Base-by-base conservation (phyloP, 495 filamentous ascomycete genomes). In the Oidiodendron maius region DNA sequence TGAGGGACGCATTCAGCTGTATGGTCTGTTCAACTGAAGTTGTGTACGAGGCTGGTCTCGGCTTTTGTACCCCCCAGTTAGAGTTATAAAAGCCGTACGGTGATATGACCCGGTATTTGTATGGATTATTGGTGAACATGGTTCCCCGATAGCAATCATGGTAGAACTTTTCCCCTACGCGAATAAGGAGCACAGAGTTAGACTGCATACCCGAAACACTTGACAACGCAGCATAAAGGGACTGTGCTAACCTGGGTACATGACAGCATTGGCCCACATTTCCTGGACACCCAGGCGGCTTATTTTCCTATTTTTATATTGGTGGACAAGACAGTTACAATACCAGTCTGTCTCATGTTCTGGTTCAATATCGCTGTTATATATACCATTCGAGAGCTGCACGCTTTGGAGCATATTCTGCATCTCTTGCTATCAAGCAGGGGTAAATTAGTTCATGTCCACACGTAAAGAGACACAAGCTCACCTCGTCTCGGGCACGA, bases 301-400 rank as follows among this genome's bases (percentile, higher is more conserved):
- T 24, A 46, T 45, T 50, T 72, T 74, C 18, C 38, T 53, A 20
- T 34, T 35, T 35, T 56, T 45, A 41, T 70, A 71, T 20, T 50
- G 46, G 48, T 69, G 66, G 22, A 68, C 58, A 17, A 46, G 30
- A 45, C 68, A 71, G 21, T 40, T 41, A 30, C 68, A 70, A 2
- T 49, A 48, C 23, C 56, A 52, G 11, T 64, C 61, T 5, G 56
- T 53, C 9, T 71, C 65, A 44, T 71, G 70, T 41, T 74, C 71
- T 13, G 71, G 71, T 42, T 74, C 71, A 40, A 74, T 70, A 35
- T 74, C 71, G 24, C 57, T 57, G 44, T 74, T 72, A 53, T 64
- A 74, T 16, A 74, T 72, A 5, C 46, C 40, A 53, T 61, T 60
- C 15, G 44, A 11, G 9, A 50, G 46, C 40, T 72, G 70, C 11